Conservation (phyloP, 2,329 filamentous ascomycete species). For the Canariomyces notabilis region DNA sequence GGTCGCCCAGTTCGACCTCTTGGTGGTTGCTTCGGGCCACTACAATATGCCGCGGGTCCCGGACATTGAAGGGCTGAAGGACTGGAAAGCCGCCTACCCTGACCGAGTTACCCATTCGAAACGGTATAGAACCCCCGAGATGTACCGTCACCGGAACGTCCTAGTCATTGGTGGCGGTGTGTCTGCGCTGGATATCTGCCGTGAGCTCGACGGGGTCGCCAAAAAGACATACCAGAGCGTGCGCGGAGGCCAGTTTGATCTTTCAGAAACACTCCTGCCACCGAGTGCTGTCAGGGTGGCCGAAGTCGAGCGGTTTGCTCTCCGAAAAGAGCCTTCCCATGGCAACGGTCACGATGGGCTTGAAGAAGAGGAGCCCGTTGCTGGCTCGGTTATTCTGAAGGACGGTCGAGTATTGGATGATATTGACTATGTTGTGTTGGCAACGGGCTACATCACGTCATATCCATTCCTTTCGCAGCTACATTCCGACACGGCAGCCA, state of each 20-base stretch:
- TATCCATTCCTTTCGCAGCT: constrained; percentile 57
- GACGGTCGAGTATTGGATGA: constrained; percentile 47
- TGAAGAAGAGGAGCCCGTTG: constrained; percentile 36
- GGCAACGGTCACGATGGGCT: constrained; percentile 6
- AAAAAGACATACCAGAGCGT: constrained; percentile 46
- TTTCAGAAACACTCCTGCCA: constrained; percentile 50
- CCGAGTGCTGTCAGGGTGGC: constrained; percentile 47
- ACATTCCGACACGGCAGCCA: constrained; percentile 34
- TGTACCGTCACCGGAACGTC: constrained; percentile 33
- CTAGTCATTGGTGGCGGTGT: constrained; percentile 51
- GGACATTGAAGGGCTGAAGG: constrained; percentile 51
- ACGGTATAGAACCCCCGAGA: constrained; percentile 59
- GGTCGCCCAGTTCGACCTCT: constrained; percentile 51
- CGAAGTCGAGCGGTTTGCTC: constrained; percentile 43
- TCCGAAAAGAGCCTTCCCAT: constrained; percentile 33
- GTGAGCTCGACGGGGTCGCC: constrained; percentile 35
- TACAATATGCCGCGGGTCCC: constrained; percentile 61
- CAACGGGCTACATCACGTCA: constrained; percentile 64
- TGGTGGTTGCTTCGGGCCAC: constrained; percentile 63
- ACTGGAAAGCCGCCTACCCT: constrained; percentile 52
- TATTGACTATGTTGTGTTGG: constrained; percentile 59
- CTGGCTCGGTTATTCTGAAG: constrained; percentile 46
- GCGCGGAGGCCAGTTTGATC: constrained; percentile 56
- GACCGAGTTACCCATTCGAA: constrained; percentile 62
- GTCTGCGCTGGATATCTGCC: constrained; percentile 39